phyloP scores from a whole-genome alignment of 1,284 basidiomycete species.

The Ceratorhiza oryzae-sativae region DNA sequence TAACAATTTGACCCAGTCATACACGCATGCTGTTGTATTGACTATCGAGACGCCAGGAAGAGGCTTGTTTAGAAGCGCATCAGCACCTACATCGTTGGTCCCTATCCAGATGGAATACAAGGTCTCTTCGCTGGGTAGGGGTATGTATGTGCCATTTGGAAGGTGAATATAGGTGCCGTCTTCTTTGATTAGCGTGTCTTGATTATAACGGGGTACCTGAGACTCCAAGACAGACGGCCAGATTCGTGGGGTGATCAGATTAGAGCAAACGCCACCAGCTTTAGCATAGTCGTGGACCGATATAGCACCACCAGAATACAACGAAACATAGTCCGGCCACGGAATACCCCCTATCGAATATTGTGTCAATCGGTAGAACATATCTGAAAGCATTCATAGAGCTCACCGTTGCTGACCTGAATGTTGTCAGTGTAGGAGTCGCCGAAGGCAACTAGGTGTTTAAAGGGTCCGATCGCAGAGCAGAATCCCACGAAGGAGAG shows the following conservation, averaged over 20 bases:
- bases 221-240: slow-evolving; percentile 35
- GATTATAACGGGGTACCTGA: slow-evolving; percentile 21
- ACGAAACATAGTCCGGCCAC: slow-evolving; percentile 24
- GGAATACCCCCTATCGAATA: slow-evolving; percentile 12
- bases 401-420: slow-evolving; percentile 44
- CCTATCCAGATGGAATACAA: slow-evolving; percentile 22
- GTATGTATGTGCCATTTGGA: slow-evolving; percentile 52
- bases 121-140: slow-evolving; percentile 15
- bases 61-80: slow-evolving; percentile 55
- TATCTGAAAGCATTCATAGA: background rate
- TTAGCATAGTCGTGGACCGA: slow-evolving; percentile 55
- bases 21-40: slow-evolving; percentile 55
- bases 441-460: slow-evolving; percentile 46
- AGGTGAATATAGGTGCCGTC: slow-evolving; percentile 52
- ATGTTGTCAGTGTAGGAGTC: slow-evolving; percentile 57
- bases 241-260: slow-evolving; percentile 54
- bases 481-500: background rate
- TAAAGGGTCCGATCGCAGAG: slow-evolving; percentile 8
- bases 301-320: slow-evolving; percentile 52
- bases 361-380: no score
- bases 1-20: slow-evolving; percentile 57
- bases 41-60: slow-evolving; percentile 53
- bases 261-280: slow-evolving; percentile 58
- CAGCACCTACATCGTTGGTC: slow-evolving; percentile 47
- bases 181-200: slow-evolving; percentile 8